Base-by-base conservation (phyloP, 306 rosid genomes). In the Clitoria ternatea region DNA sequence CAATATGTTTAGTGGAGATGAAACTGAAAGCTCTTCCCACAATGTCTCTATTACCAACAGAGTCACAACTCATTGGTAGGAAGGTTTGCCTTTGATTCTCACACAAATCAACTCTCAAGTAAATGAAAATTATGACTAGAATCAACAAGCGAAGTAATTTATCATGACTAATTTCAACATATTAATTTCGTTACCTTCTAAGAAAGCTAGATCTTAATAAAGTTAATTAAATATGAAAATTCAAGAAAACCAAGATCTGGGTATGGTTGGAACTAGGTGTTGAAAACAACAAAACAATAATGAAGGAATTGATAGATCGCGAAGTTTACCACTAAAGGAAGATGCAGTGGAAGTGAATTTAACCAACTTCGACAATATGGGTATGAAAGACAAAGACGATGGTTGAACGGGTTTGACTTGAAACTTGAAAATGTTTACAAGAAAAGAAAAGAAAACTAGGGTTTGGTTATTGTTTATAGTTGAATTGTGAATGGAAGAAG, bases 241-340 rank as follows among this genome's bases (percentile, higher is more conserved):
- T 66, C 52, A 67, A 7, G 54, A 70, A 26, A 18, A 71, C 18
- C 55, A 72, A 73, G 74, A 64, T 75, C 75, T 56, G 53, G 36
- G 45, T 15, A 73, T 52, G 40, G 37, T n/a, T n/a, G n/a, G n/a
- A n/a, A n/a, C n/a, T n/a, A n/a, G n/a, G n/a, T n/a, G n/a, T n/a
- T n/a, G n/a, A n/a, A n/a, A n/a, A n/a, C n/a, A n/a, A n/a, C n/a
- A n/a, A n/a, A n/a, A n/a, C n/a, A n/a, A n/a, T n/a, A 30, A 61
- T 2, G 19, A 48, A 48, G 19, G 48, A 69, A 43, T 1, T 18
- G 48, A 74, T 54, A 44, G 80, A 80, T 78, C 77, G 4, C 7
- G 60, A 39, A 56, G 65, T 74, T 74, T 63, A 44, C 30, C 6
- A 50, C 13, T 48, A 65, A 11, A 9, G 24, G 36, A 52, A 61